Base-by-base conservation (phyloP, 345 rosid species). In the Lepidium aucheri region DNA sequence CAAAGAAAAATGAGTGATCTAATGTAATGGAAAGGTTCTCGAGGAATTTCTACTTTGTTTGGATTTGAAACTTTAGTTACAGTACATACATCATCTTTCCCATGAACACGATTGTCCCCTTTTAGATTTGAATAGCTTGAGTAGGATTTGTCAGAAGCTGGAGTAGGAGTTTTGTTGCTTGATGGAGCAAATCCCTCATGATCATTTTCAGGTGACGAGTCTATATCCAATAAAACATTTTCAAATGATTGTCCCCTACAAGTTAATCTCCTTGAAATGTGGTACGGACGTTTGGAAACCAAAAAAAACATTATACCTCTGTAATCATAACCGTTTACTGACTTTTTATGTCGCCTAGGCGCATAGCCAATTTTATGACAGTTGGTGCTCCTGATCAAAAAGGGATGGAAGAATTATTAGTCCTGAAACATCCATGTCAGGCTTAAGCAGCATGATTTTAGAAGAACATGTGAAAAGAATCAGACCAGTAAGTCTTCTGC, bases 341-440 rank as follows among this genome's bases (percentile, higher is more conserved):
- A 32, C 66, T 74, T 85, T 81, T 69, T 80, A 56, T 68, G 76
- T 70, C 79, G 78, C 24, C 86, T 63, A 9, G 87, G 77, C 56
- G 87, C 88, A 79, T 93, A 93, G 40, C 98, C 97, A 78, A 93
- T 86, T 75, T 65, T 74, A 74, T 90, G 96, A 73, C 96, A 88
- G 70, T 83, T 61, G 5, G 77, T 53, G 30, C 49, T 46, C 97
- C 98, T 93, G 35, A 6, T 17, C 1, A 60, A 24, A 76, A 35
- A 50, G 3, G 16, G 67, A 70, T 60, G 60, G 13, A 35, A 40
- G 47, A 67, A 42, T 56, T n/a, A 13, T 65, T 33, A 73, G 67
- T 33, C 47, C n/a, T 42, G 61, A 46, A 51, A 49, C 40, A 56
- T 53, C 39, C 61, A 65, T 33, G 15, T 24, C 46, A 17, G n/a